Base-by-base conservation (phyloP, 1,284 basidiomycete genomes). In the Entoloma clypeatum region DNA sequence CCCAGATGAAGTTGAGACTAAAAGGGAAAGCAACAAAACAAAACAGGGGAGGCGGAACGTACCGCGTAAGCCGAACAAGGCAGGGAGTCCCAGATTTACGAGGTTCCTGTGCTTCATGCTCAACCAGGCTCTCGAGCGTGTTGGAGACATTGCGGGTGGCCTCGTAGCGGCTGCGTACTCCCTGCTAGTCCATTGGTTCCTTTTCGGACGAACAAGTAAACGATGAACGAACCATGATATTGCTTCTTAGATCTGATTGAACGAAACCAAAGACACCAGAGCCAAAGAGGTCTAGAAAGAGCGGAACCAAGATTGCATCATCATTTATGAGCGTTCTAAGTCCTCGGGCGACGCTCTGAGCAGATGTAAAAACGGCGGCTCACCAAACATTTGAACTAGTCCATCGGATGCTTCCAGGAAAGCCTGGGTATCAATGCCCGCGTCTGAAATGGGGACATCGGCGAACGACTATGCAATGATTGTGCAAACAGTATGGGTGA, bases 381-480 rank as follows among this genome's bases (percentile, higher is more conserved):
- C 53, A 92, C 92, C 86, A 61, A 98, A 98, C 69, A 98, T 78
- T 60, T 85, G 79, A 48, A 93, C 80, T 35, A 98, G 75, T 22
- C 89, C 92, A 64, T 96, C 91, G 28, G 90, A 84, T 1, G 94
- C 94, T 58, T 92, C 84, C 42, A 93, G 72, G 70, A 98, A 99
- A 3, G 75, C 66, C 17, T 67, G 58, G 0, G 92, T 93, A 55
- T 92, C 81, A 41, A 97, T 80, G n/a, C 94, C 93, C 6, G 70
- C 65, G 28, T 79, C 76, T 19, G 78, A 81, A 56, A 88, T 71
- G 16, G 81, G 77, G 23, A 98, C 90, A 54, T 96, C 89, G 55
- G 77, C 80, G 63, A 90, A 96, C 14, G 89, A 92, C 92, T 95
- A 47, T 36, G 30, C 19, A 10, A 25, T 7, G 19, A 16, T 32